Evolutionary conservation across 106 monocot genomes (phyloP).

Genomic region (Agapanthus africanus): DNA sequence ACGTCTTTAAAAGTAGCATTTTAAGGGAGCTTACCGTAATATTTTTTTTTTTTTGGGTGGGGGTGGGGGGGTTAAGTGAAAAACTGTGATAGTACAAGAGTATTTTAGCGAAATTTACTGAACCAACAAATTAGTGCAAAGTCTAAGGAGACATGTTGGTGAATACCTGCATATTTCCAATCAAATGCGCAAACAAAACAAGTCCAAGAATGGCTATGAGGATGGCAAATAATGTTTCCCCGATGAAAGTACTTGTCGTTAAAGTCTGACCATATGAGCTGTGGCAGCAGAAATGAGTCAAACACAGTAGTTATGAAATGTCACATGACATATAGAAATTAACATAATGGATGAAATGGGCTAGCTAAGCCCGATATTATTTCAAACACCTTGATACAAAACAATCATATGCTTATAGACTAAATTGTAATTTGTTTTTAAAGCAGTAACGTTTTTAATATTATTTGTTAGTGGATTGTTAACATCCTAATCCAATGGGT

Average conservation of each 20-base stretch:
- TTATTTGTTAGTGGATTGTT: background rate
- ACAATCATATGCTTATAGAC: background rate
- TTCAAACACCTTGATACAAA: background rate
- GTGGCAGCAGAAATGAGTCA: conserved; percentile 1
- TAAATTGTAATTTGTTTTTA: background rate
- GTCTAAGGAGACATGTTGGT: background rate
- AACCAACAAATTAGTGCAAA: background rate
- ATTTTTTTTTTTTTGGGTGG: too few species aligned
- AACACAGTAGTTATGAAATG: conserved; percentile 1
- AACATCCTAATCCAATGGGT: background rate
- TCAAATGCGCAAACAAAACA: conserved; percentile 64
- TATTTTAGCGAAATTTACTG: background rate
- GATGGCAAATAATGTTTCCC: conserved; percentile 52
- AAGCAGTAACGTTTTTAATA: background rate
- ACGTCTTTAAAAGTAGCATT: too few species aligned
- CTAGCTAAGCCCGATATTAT: background rate
- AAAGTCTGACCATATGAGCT: conserved; percentile 64
- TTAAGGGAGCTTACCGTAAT: too few species aligned
- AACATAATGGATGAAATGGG: background rate
- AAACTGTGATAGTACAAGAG: too few species aligned
- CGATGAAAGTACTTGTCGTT: conserved; percentile 49
- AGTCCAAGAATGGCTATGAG: conserved; percentile 54
- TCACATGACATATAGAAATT: background rate
- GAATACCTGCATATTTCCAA: conserved; percentile 68
- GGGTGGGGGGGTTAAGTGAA: too few species aligned